Conservation (phyloP, 768 basidiomycete species). For the Naganishia friedmannii region DNA sequence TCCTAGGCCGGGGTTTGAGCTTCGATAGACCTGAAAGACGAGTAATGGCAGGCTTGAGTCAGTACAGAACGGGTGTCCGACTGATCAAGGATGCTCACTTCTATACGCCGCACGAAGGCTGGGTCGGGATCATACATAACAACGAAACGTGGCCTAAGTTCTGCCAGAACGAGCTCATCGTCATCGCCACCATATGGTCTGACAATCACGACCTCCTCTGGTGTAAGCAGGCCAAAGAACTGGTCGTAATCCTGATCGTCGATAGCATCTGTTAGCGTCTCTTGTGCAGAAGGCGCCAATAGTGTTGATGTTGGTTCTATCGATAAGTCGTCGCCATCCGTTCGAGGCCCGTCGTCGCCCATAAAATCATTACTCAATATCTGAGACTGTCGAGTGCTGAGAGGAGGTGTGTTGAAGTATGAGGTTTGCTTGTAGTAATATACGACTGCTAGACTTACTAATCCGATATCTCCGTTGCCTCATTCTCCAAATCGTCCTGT, state of each 20-base stretch:
- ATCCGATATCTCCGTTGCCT: conserved; percentile 60
- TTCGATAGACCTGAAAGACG: conserved; percentile 70
- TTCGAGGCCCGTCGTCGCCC: neutral
- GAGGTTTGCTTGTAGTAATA: neutral
- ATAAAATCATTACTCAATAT: neutral
- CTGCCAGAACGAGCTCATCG: conserved; percentile 81
- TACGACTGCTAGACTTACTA: conserved; percentile 58
- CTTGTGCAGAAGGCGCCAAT: conserved; percentile 28
- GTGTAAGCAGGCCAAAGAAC: conserved; percentile 72
- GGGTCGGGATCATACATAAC: conserved; percentile 94
- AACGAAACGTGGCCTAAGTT: conserved; percentile 84
- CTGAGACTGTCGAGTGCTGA: conserved; percentile 6
- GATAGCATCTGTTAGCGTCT: conserved; percentile 34
- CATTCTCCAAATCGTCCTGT: conserved; percentile 54
- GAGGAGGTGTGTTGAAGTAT: neutral
- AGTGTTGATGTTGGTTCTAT: conserved; percentile 19
- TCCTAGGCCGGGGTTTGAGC: conserved; percentile 72
- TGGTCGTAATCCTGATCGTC: conserved; percentile 64
- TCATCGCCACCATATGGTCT: conserved; percentile 86
- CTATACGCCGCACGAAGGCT: conserved; percentile 85
- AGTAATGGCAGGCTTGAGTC: neutral
- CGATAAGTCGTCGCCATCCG: neutral
- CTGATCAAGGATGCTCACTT: conserved; percentile 58
- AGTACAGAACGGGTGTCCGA: too few species aligned
- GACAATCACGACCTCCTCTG: conserved; percentile 77